These are phyloP conservation scores for Chlamydomonas eustigma DNA, from an alignment of 139 green algal genomes.

Conservation along the genomic window DNA sequence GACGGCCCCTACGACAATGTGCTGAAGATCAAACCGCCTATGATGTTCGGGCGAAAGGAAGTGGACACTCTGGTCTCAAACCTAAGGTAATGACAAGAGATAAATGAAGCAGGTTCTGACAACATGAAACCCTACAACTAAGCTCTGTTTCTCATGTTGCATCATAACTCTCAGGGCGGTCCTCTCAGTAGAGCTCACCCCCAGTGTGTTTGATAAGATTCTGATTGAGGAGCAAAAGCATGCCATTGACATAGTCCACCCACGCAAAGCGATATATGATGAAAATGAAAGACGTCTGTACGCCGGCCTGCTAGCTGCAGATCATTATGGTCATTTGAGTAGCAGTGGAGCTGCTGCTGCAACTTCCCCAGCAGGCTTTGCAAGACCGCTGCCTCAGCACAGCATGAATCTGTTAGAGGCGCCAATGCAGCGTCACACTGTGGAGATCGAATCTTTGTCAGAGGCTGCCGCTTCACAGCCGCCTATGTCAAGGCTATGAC, in stretches of 20 bases:
- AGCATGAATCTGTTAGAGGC: too few species aligned
- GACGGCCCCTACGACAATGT: slow-evolving; percentile 63
- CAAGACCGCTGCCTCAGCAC: background rate
- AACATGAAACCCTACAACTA: too few species aligned
- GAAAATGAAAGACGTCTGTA: background rate
- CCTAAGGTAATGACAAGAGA: slow-evolving; percentile 31
- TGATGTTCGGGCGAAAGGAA: slow-evolving; percentile 54
- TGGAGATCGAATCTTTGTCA: background rate
- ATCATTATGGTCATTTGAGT: background rate
- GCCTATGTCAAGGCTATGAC: background rate
- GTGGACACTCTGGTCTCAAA: slow-evolving; percentile 44
- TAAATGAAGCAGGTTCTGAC: background rate
- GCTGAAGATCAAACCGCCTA: slow-evolving; percentile 73
- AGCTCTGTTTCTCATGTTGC: too few species aligned
- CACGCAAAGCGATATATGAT: background rate
- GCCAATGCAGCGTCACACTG: background rate
- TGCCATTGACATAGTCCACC: background rate
- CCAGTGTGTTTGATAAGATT: background rate
- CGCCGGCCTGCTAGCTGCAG: background rate
- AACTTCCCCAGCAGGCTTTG: background rate
- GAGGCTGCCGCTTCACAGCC: background rate
- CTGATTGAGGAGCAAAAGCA: background rate
- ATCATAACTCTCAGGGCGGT: too few species aligned
- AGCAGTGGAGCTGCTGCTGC: background rate
- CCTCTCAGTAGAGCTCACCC: background rate